These are phyloP conservation scores for Mycogone perniciosa DNA, from an alignment of 2,329 filamentous ascomycete genomes.

Conservation along the genomic window DNA sequence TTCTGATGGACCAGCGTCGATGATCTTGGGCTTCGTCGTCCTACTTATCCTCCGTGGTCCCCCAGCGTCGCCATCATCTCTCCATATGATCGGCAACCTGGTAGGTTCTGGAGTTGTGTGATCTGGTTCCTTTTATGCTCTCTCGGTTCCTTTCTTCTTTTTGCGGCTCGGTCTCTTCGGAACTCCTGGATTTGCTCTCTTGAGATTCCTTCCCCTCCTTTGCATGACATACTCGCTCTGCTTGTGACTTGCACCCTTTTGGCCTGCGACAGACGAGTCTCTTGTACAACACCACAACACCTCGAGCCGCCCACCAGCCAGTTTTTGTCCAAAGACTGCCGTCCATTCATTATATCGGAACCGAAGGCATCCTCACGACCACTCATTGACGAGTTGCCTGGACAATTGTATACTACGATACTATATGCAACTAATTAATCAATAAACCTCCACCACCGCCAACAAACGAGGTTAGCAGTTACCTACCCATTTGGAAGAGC, in stretches of 20 bases:
- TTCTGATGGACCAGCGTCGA: constrained; percentile 18
- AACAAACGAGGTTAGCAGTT: constrained; percentile 4
- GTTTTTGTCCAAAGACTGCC: constrained; percentile 31
- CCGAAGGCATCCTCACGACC: constrained; percentile 15
- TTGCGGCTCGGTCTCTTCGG: constrained; percentile 29
- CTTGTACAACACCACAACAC: constrained; percentile 26
- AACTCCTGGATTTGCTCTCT: constrained; percentile 27
- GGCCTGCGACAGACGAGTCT: constrained; percentile 18
- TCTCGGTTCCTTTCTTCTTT: constrained; percentile 44
- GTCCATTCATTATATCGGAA: constrained; percentile 37
- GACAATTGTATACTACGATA: constrained; percentile 11
- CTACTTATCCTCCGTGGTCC: constrained; percentile 45
- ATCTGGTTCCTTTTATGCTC: constrained; percentile 39
- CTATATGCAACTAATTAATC: constrained; percentile 8
- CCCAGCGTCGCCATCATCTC: constrained; percentile 36
- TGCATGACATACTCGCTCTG: constrained; percentile 16
- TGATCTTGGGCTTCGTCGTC: constrained; percentile 35
- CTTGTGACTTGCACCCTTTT: constrained; percentile 18
- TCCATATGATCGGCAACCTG: constrained; percentile 44
- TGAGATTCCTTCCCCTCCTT: constrained; percentile 41
- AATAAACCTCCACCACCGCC: constrained; percentile 2
- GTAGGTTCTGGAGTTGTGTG: constrained; percentile 37
- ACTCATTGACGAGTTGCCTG: constrained; percentile 11
- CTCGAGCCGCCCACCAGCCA: constrained; percentile 28
- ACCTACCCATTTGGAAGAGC: neutral